Evolutionary conservation across 2,329 filamentous ascomycete species (phyloP).

Genomic region (Tolypocladium ophioglossoides): DNA sequence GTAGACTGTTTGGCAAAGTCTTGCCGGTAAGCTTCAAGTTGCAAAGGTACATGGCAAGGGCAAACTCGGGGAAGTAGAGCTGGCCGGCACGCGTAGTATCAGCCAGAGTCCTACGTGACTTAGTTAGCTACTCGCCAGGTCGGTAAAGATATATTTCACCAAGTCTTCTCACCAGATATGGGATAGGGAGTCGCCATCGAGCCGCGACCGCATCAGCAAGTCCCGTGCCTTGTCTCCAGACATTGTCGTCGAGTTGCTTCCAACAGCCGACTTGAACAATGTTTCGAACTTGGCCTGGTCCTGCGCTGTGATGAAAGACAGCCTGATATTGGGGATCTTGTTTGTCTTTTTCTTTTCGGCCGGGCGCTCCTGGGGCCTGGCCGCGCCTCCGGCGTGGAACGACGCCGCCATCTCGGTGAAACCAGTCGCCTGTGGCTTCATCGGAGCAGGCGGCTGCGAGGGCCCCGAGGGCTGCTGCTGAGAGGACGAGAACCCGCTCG

Average conservation of each 20-base stretch:
- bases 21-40: slow-evolving; percentile 88
- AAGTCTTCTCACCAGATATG: slow-evolving; percentile 66
- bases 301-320: slow-evolving; percentile 91
- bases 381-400: slow-evolving; percentile 42
- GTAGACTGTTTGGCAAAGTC: slow-evolving; percentile 60
- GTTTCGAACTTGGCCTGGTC: slow-evolving; percentile 98
- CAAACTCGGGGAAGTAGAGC: slow-evolving; percentile 94
- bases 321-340: slow-evolving; percentile 85
- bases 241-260: slow-evolving; percentile 73
- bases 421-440: slow-evolving; percentile 56
- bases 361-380: slow-evolving; percentile 34
- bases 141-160: background rate
- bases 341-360: slow-evolving; percentile 46
- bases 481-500: slow-evolving; percentile 36
- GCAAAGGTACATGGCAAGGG: slow-evolving; percentile 95
- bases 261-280: slow-evolving; percentile 89
- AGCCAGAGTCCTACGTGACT: slow-evolving; percentile 60
- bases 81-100: slow-evolving; percentile 96
- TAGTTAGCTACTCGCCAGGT: slow-evolving; percentile 5
- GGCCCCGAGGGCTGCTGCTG: slow-evolving; percentile 21
- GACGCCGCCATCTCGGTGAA: slow-evolving; percentile 58
- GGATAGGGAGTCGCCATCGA: slow-evolving; percentile 77
- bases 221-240: slow-evolving; percentile 89
- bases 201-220: slow-evolving; percentile 74
- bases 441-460: slow-evolving; percentile 39